Evolutionary conservation across 2,329 filamentous ascomycete species (phyloP).

Genomic region (Fusarium buharicum): DNA sequence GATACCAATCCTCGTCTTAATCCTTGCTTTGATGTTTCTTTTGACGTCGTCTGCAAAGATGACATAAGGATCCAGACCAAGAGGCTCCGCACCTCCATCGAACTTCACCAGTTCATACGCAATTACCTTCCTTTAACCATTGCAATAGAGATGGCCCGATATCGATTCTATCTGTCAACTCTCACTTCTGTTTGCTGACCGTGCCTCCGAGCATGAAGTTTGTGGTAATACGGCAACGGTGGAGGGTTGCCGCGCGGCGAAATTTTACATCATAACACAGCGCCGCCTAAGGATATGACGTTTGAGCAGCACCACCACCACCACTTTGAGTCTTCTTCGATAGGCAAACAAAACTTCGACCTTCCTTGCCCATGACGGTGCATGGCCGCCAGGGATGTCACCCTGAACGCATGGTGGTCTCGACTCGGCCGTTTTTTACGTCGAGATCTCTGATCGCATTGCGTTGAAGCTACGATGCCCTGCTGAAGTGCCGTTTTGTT

Average conservation of each 20-base stretch:
- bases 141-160: slow-evolving; percentile 4
- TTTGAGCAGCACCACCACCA: slow-evolving; percentile 37
- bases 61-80: slow-evolving; percentile 15
- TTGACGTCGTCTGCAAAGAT: slow-evolving; percentile 36
- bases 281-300: slow-evolving; percentile 35
- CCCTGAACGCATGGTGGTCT: not conserved
- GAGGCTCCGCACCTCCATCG: not conserved
- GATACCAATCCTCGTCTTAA: slow-evolving; percentile 1
- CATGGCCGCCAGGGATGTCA: slow-evolving; percentile 10
- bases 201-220: slow-evolving; percentile 3
- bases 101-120: not conserved
- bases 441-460: not conserved
- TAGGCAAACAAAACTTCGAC: slow-evolving; percentile 20
- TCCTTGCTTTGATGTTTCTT: slow-evolving; percentile 24
- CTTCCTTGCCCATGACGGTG: slow-evolving; percentile 29
- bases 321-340: slow-evolving; percentile 5
- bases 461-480: not conserved
- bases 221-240: slow-evolving; percentile 3
- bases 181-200: not conserved
- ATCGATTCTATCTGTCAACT: not conserved
- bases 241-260: slow-evolving; percentile 30
- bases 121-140: not conserved
- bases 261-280: slow-evolving; percentile 40
- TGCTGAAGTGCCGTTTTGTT: not conserved
- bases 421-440: slow-evolving; percentile 3